Percentiles rank a stretch among this genome's conserved stretches.
Conservation (phyloP, 768 basidiomycete species). For the Mrakia gelida region DNA sequence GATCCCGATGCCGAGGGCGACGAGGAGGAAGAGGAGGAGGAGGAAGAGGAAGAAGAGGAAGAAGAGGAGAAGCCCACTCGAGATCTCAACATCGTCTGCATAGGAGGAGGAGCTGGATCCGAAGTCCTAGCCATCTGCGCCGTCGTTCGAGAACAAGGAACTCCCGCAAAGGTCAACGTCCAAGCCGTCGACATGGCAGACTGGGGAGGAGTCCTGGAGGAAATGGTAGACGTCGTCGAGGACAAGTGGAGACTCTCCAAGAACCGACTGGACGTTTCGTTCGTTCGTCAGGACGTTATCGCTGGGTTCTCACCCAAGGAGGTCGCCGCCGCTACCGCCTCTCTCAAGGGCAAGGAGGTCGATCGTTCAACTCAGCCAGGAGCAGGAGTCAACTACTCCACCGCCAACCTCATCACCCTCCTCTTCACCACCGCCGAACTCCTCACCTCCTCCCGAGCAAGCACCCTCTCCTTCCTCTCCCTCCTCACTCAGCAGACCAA, state of each 20-base stretch:
- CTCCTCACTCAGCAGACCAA: slow-evolving; percentile 19
- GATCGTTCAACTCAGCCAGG: background rate
- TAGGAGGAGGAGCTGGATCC: slow-evolving; percentile 29
- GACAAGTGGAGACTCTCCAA: slow-evolving; percentile 24
- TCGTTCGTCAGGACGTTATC: slow-evolving; percentile 27
- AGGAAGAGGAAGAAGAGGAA: slow-evolving; percentile 11
- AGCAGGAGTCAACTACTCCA: slow-evolving; percentile 1
- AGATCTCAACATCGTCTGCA: slow-evolving; percentile 27
- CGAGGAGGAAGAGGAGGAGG: slow-evolving; percentile 1
- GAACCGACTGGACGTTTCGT: slow-evolving; percentile 28
- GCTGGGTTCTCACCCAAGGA: background rate
- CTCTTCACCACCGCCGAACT: slow-evolving; percentile 33
- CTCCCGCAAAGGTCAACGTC: slow-evolving; percentile 24
- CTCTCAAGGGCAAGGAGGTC: background rate
- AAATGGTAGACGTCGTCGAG: slow-evolving; percentile 14
- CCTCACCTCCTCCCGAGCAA: slow-evolving; percentile 22
- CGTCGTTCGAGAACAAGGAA: slow-evolving; percentile 22
- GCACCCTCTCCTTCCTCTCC: slow-evolving; percentile 26
- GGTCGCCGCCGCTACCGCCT: background rate
- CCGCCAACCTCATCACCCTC: slow-evolving; percentile 32
- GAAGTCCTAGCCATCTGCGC: slow-evolving; percentile 27
- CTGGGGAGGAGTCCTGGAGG: slow-evolving; percentile 26
- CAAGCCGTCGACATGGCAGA: slow-evolving; percentile 32
- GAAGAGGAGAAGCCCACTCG: slow-evolving; percentile 22
- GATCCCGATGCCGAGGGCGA: background rate